Base-by-base conservation (phyloP, 2,329 filamentous ascomycete species). In the Dactylonectria estremocensis region DNA sequence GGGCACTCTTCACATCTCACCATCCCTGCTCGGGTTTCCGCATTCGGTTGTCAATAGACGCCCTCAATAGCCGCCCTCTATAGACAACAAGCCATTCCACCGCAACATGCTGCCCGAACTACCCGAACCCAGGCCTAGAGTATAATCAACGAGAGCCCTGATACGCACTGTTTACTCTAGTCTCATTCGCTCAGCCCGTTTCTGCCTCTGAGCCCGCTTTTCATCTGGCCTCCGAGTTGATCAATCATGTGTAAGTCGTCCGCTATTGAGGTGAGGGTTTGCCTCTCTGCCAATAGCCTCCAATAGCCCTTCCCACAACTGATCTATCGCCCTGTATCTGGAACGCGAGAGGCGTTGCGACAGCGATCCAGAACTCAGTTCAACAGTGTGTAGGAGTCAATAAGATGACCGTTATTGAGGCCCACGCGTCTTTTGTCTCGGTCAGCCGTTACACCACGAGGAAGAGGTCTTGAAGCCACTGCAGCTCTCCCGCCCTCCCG, bases 341-440 rank as follows among this genome's bases (percentile, higher is more conserved):
- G 57, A 52, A 22, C 22, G 16, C n/a, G 43, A 37, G 16, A n/a
- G 40, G 13, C 18, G 24, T 18, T 24, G 31, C 18, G 31, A 28
- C 31, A 33, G 54, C 28, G 45, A 52, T 20, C 11, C 45, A 52
- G 40, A 48, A 33, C 55, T 60, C 40, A 56, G 52, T 54, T 56
- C 50, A 49, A 31, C 18, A 40, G n/a, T 66, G 8, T 72, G 72
- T 72, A 66, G 63, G 7, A 46, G 28, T 57, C 52, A 53, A 53
- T 50, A 57, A 46, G 43, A 64, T 56, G 46, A 57, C 55, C 67
- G 13, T 46, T 9, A 56, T 53, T 54, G 61, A 63, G 60, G 68
- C 54, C 70, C 68, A 68, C 71, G 72, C 67, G 61, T 61, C 60
- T 70, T 61, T 63, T 57, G 33, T 65, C 57, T 62, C 59, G 50